phyloP scores from a whole-genome alignment of 1,284 basidiomycete species.

The Cutaneotrichosporon sp. region DNA sequence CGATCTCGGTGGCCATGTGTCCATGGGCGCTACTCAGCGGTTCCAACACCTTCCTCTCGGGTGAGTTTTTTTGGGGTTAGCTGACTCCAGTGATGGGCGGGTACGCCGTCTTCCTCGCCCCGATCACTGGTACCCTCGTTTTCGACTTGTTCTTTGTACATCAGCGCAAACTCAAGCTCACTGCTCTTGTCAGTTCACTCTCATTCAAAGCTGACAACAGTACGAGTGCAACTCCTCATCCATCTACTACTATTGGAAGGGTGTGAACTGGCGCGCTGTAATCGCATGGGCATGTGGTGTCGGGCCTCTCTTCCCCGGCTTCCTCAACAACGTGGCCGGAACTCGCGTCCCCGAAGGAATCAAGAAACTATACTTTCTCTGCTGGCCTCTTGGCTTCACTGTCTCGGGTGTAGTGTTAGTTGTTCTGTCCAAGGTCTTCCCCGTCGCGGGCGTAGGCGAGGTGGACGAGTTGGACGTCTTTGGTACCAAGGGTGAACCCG shows the following conservation, averaged over 20 bases:
- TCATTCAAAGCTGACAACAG: slow-evolving; percentile 4
- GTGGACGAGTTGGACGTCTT: slow-evolving; percentile 44
- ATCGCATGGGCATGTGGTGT: slow-evolving; percentile 39
- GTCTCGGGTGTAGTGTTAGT: slow-evolving; percentile 13
- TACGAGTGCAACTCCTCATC: slow-evolving; percentile 44
- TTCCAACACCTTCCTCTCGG: slow-evolving; percentile 46
- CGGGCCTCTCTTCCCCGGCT: slow-evolving; percentile 46
- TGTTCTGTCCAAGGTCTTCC: slow-evolving; percentile 16
- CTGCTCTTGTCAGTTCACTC: slow-evolving; percentile 26
- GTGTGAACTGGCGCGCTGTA: slow-evolving; percentile 47
- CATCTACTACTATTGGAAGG: slow-evolving; percentile 44
- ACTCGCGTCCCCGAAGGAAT: slow-evolving; percentile 42
- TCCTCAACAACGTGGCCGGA: slow-evolving; percentile 42
- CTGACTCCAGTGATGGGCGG: slow-evolving; percentile 37
- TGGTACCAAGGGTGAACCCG: slow-evolving; percentile 35
- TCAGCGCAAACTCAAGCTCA: slow-evolving; percentile 37
- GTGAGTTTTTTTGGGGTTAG: not conserved
- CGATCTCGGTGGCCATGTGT: slow-evolving; percentile 60
- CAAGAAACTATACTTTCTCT: slow-evolving; percentile 34
- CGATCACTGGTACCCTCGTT: slow-evolving; percentile 46
- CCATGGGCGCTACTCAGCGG: slow-evolving; percentile 47
- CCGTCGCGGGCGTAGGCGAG: slow-evolving; percentile 21
- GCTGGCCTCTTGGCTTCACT: slow-evolving; percentile 12
- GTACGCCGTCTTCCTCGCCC: slow-evolving; percentile 48
- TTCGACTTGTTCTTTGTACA: slow-evolving; percentile 45